Conservation (phyloP, 2,329 filamentous ascomycete genomes). For the Aspergillus sp. region DNA sequence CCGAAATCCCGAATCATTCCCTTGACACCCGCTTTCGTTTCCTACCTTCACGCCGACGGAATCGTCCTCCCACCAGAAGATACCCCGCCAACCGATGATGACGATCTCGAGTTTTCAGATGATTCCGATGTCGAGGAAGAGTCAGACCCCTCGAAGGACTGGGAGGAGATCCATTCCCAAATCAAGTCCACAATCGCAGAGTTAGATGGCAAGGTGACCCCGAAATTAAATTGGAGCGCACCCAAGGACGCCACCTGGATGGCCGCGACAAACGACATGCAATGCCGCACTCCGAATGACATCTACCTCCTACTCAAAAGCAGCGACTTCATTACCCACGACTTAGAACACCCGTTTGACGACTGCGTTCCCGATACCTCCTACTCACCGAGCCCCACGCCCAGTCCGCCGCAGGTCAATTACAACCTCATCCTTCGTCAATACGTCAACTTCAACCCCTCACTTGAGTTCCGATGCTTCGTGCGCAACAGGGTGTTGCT, state of each 20-base stretch:
- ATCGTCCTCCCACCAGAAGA: slow-evolving; percentile 70
- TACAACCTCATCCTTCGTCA: slow-evolving; percentile 85
- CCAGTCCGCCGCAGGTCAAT: slow-evolving; percentile 51
- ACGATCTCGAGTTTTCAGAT: slow-evolving; percentile 52
- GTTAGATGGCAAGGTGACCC: slow-evolving; percentile 80
- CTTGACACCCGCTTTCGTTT: slow-evolving; percentile 71
- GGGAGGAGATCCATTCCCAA: slow-evolving; percentile 70
- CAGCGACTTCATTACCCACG: slow-evolving; percentile 91
- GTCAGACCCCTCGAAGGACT: slow-evolving; percentile 54
- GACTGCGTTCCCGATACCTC: slow-evolving; percentile 55
- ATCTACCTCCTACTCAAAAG: slow-evolving; percentile 92
- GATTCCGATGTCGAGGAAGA: slow-evolving; percentile 60
- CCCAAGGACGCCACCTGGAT: slow-evolving; percentile 98
- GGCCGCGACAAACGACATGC: slow-evolving; percentile 80
- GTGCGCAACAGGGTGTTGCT: slow-evolving; percentile 79
- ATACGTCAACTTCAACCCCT: slow-evolving; percentile 83
- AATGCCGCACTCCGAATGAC: slow-evolving; percentile 85
- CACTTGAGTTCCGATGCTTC: slow-evolving; percentile 93
- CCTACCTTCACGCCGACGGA: slow-evolving; percentile 88
- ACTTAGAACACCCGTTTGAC: slow-evolving; percentile 90
- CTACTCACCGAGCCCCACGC: slow-evolving; percentile 13
- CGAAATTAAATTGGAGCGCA: slow-evolving; percentile 96
- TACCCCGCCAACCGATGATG: slow-evolving; percentile 31
- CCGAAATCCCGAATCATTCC: slow-evolving; percentile 85
- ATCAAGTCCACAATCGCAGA: slow-evolving; percentile 77